A percentile compares a stretch with the other conserved stretches of the same genome.
Conservation (phyloP, 75 land plant genomes). For the Cupressus sempervirens region DNA sequence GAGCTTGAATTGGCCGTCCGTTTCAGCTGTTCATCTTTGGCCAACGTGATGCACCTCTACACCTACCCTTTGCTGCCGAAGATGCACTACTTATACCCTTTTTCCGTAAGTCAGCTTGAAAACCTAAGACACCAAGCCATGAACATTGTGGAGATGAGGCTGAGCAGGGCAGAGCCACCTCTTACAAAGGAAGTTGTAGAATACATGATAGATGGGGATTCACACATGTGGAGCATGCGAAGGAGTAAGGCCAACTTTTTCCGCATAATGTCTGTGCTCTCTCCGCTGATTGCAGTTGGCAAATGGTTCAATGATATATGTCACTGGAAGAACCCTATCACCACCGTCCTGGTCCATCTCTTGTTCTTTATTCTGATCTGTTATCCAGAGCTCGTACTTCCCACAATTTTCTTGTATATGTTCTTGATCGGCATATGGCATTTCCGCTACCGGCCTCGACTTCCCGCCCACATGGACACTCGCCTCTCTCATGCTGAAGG, state of each 20-base stretch:
- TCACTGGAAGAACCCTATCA: slow-evolving; percentile 62
- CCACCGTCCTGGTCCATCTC: slow-evolving; percentile 51
- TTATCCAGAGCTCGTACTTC: slow-evolving; percentile 69
- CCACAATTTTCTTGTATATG: slow-evolving; percentile 67
- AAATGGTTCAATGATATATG: slow-evolving; percentile 46
- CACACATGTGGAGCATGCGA: slow-evolving; percentile 64
- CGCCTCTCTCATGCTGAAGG: slow-evolving; percentile 52
- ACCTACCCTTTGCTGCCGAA: slow-evolving; percentile 55
- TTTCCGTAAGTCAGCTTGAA: slow-evolving; percentile 47
- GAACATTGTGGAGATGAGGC: slow-evolving; percentile 48
- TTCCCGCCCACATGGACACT: slow-evolving; percentile 67
- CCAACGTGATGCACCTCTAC: slow-evolving; percentile 57
- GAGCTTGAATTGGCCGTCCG: slow-evolving; percentile 71
- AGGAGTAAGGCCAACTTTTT: slow-evolving; percentile 61
- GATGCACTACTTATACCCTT: slow-evolving; percentile 75
- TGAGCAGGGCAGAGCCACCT: slow-evolving; percentile 68
- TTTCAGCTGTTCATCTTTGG: slow-evolving; percentile 61
- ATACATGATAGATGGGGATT: slow-evolving; percentile 69
- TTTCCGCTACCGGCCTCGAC: slow-evolving; percentile 53
- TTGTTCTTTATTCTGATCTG: slow-evolving; percentile 60
- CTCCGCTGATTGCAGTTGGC: slow-evolving; percentile 35
- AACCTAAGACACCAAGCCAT: slow-evolving; percentile 47
- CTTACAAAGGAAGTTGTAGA: slow-evolving; percentile 57
- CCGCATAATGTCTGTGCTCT: slow-evolving; percentile 48
- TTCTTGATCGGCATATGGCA: slow-evolving; percentile 73